Evolutionary conservation across 2,329 filamentous ascomycete species (phyloP).

Genomic region (Ophiostoma novo-ulmi): DNA sequence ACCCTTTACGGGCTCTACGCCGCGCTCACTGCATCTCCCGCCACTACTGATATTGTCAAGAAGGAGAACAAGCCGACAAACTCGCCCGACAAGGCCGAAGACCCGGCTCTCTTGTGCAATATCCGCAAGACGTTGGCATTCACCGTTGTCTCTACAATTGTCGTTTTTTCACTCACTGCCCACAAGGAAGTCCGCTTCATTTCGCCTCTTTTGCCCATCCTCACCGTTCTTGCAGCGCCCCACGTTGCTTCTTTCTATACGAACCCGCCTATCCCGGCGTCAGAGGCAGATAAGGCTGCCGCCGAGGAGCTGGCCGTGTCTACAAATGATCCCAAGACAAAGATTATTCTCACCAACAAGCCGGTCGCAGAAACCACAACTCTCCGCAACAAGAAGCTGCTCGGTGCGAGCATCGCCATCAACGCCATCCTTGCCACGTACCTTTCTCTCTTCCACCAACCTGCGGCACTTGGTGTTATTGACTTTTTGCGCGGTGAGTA

Average conservation of each 20-base stretch:
- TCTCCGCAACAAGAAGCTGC: conserved; percentile 50
- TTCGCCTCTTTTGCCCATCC: conserved; percentile 81
- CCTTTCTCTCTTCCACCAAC: conserved; percentile 71
- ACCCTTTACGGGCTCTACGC: conserved; percentile 59
- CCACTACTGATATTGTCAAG: not conserved
- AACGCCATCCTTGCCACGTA: conserved; percentile 72
- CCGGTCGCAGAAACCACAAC: conserved; percentile 23
- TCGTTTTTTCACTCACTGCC: conserved; percentile 67
- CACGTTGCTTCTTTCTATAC: conserved; percentile 62
- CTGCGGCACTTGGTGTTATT: conserved; percentile 70
- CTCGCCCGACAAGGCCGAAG: conserved; percentile 32
- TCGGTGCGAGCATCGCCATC: conserved; percentile 53
- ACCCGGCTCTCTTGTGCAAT: conserved; percentile 37
- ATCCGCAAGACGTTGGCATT: conserved; percentile 53
- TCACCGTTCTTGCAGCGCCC: conserved; percentile 73
- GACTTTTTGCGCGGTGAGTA: conserved; percentile 71
- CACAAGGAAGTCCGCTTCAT: conserved; percentile 98
- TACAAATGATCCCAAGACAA: not conserved
- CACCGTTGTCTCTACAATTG: conserved; percentile 55
- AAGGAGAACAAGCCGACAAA: not conserved
- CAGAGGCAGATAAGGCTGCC: conserved; percentile 29
- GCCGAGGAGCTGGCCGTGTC: not conserved
- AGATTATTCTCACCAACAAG: conserved; percentile 4
- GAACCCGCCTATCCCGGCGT: conserved; percentile 28
- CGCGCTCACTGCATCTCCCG: conserved; percentile 29